A percentile compares a stretch with the other conserved stretches of the same genome.
These are phyloP conservation scores for Geranium brycei DNA, from an alignment of 345 rosid species.

Conservation along the genomic window DNA sequence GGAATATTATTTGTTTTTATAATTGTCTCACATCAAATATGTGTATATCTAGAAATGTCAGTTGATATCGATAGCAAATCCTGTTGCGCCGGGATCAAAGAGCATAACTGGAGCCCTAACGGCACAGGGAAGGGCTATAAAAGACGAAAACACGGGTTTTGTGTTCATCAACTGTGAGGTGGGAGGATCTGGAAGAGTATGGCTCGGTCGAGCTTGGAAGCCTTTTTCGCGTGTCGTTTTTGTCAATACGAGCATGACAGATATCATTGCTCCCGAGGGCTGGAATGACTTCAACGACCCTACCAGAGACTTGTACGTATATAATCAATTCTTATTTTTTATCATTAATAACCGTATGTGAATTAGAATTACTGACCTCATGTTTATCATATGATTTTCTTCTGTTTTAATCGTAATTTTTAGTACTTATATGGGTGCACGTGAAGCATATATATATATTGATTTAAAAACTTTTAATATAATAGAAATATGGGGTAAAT, in stretches of 20 bases:
- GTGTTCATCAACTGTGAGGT: slow-evolving; percentile 48
- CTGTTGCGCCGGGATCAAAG: slow-evolving; percentile 50
- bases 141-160: slow-evolving; percentile 69
- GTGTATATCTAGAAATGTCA: slow-evolving; percentile 35
- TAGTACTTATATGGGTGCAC: too few species aligned
- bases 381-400: too few species aligned
- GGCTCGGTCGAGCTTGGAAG: slow-evolving; percentile 91
- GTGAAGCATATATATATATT: too few species aligned
- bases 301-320: slow-evolving; percentile 49
- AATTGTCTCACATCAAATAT: background rate
- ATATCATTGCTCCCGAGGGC: slow-evolving; percentile 72
- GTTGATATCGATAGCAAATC: slow-evolving; percentile 66
- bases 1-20: too few species aligned
- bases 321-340: background rate
- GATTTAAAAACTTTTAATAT: too few species aligned
- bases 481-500: too few species aligned
- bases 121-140: slow-evolving; percentile 62
- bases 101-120: slow-evolving; percentile 66
- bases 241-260: slow-evolving; percentile 45
- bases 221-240: slow-evolving; percentile 74
- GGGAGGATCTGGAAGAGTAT: slow-evolving; percentile 75
- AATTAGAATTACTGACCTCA: too few species aligned
- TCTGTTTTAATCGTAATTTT: too few species aligned
- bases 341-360: background rate
- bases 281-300: slow-evolving; percentile 89